Conservation (phyloP, 345 rosid genomes). For the Gossypium arboreum region DNA sequence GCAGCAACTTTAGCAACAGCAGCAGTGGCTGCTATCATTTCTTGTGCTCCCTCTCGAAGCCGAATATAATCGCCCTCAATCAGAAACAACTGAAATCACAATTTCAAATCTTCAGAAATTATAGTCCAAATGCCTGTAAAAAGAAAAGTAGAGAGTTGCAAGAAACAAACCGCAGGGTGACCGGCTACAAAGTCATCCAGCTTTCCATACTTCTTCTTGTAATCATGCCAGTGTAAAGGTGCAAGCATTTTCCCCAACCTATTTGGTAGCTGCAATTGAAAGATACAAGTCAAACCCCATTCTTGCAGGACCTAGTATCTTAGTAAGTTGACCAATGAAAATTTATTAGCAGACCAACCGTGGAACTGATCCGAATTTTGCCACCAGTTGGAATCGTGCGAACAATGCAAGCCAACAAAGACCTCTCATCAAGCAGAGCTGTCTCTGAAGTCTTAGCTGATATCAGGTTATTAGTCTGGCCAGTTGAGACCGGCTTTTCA, state of each 20-base stretch:
- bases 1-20: slow-evolving; percentile 94
- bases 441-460: slow-evolving; percentile 44
- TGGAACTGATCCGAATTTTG: slow-evolving; percentile 77
- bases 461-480: slow-evolving; percentile 26
- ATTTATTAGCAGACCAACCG: slow-evolving; percentile 42
- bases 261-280: slow-evolving; percentile 66
- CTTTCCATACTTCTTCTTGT: slow-evolving; percentile 82
- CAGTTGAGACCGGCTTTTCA: slow-evolving; percentile 41
- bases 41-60: slow-evolving; percentile 8
- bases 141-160: neutral
- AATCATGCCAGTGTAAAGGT: slow-evolving; percentile 96
- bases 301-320: neutral
- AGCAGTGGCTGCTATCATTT: slow-evolving; percentile 35
- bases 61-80: neutral
- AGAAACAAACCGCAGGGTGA: slow-evolving; percentile 64
- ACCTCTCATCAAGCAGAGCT: slow-evolving; percentile 75
- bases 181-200: slow-evolving; percentile 84
- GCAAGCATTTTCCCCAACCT: slow-evolving; percentile 96
- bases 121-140: neutral
- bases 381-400: slow-evolving; percentile 97
- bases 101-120: slow-evolving; percentile 7
- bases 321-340: neutral
- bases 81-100: slow-evolving; percentile 46
- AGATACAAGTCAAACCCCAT: slow-evolving; percentile 13
- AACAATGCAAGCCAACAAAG: slow-evolving; percentile 82